phyloP scores from a whole-genome alignment of 2,329 filamentous ascomycete genomes.

The Stemphylium lycopersici region DNA sequence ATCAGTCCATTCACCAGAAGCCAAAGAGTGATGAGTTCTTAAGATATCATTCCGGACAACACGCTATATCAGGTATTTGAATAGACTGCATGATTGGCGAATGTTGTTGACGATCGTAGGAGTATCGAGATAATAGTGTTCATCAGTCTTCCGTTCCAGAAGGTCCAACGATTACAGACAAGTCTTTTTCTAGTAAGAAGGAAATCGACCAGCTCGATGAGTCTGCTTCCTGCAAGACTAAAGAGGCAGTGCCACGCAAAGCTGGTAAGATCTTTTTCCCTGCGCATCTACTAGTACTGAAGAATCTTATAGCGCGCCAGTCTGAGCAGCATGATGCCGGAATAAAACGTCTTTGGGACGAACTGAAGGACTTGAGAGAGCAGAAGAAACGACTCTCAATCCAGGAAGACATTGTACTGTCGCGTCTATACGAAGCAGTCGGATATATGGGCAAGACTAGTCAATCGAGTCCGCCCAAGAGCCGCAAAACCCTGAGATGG shows the following conservation, averaged over 20 bases:
- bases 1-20: not conserved
- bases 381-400: conserved; percentile 1
- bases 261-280: conserved; percentile 1
- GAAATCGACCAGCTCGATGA: not conserved
- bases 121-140: not conserved
- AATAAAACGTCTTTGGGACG: not conserved
- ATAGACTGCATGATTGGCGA: not conserved
- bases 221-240: not conserved
- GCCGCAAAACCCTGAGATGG: not conserved
- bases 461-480: not conserved
- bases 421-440: not conserved
- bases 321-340: not conserved
- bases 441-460: not conserved
- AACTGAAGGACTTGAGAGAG: conserved; percentile 1
- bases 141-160: not conserved
- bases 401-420: not conserved
- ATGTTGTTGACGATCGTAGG: not conserved
- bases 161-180: not conserved
- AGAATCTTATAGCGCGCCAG: not conserved
- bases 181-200: not conserved
- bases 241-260: not conserved
- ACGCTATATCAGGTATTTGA: conserved; percentile 1
- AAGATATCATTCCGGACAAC: conserved; percentile 1
- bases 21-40: conserved; percentile 1
- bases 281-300: conserved; percentile 2